Conservation (phyloP, 805 yeast genomes). For the Wickerhamiella siamensis region DNA sequence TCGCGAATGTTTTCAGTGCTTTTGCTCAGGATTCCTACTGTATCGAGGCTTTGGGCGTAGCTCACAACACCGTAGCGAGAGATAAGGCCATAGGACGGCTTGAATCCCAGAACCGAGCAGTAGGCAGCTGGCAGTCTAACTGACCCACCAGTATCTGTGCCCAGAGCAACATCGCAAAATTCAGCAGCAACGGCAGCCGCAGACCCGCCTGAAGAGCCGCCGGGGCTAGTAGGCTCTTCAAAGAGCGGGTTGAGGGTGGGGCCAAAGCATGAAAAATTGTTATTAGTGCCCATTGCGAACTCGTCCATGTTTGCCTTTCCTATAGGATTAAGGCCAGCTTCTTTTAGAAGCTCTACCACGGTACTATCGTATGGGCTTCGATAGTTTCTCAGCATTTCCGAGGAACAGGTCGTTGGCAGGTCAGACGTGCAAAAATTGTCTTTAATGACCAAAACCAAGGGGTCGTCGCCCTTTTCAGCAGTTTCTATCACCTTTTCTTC, state of each 20-base stretch:
- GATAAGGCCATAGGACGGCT: constrained; percentile 84
- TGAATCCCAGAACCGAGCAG: constrained; percentile 72
- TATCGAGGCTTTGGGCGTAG: constrained; percentile 87
- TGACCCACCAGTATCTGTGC: constrained; percentile 97
- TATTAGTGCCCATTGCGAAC: constrained; percentile 81
- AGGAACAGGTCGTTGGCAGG: constrained; percentile 67
- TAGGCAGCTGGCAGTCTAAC: constrained; percentile 85
- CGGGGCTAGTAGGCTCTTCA: constrained; percentile 36
- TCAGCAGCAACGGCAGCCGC: constrained; percentile 81
- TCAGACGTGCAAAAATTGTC: constrained; percentile 64
- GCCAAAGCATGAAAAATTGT: constrained; percentile 24
- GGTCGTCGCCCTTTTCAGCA: constrained; percentile 4
- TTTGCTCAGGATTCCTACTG: constrained; percentile 70
- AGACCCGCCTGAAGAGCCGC: constrained; percentile 94
- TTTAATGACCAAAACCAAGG: constrained; percentile 39
- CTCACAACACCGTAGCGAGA: constrained; percentile 88
- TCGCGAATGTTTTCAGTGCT: constrained; percentile 30
- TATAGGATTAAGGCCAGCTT: constrained; percentile 35
- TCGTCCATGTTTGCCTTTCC: constrained; percentile 93
- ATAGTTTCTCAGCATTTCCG: constrained; percentile 44
- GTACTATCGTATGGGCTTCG: constrained; percentile 74
- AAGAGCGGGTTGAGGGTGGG: constrained; percentile 31
- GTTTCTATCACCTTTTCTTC: constrained; percentile 8
- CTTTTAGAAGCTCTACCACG: constrained; percentile 38
- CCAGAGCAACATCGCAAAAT: constrained; percentile 60